Evolutionary conservation across 192 early-diverging fungal species (phyloP).

Genomic region (Martensiomyces pterosporus): DNA sequence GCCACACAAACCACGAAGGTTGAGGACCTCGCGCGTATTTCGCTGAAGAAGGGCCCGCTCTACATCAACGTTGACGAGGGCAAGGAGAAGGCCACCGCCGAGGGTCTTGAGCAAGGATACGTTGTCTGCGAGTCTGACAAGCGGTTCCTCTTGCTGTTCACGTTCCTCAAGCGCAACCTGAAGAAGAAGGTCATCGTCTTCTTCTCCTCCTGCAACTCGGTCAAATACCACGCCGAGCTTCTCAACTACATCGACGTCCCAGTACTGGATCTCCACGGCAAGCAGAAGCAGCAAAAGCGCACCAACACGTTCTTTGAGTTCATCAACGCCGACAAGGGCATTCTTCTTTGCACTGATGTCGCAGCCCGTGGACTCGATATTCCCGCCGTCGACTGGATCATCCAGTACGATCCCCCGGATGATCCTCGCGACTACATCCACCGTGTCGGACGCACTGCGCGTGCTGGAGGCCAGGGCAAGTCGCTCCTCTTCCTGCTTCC

Average conservation of each 20-base stretch:
- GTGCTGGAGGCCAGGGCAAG: constrained; percentile 83
- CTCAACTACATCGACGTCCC: constrained; percentile 99
- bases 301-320: constrained; percentile 99
- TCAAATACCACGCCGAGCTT: constrained; percentile 96
- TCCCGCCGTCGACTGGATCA: constrained; percentile 98
- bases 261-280: constrained; percentile 94
- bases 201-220: constrained; percentile 95
- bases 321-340: constrained; percentile 89
- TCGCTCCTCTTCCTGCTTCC: constrained; percentile 95
- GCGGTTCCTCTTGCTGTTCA: constrained; percentile 95
- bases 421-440: constrained; percentile 98
- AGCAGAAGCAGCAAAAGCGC: constrained; percentile 97
- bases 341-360: constrained; percentile 95
- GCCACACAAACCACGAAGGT: constrained; percentile 99
- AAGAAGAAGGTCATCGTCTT: constrained; percentile 99
- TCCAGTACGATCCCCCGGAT: constrained; percentile 99
- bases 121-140: constrained; percentile 90
- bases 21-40: constrained; percentile 95
- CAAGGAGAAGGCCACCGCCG: constrained; percentile 92
- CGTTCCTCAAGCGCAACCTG: constrained; percentile 95
- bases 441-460: constrained; percentile 93
- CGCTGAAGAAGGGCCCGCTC: constrained; percentile 89
- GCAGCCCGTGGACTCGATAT: constrained; percentile 98
- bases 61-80: constrained; percentile 99
- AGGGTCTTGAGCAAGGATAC: constrained; percentile 96